These are phyloP conservation scores for Babesia bigemina DNA, from an alignment of 169 alveolate species.

Conservation along the genomic window DNA sequence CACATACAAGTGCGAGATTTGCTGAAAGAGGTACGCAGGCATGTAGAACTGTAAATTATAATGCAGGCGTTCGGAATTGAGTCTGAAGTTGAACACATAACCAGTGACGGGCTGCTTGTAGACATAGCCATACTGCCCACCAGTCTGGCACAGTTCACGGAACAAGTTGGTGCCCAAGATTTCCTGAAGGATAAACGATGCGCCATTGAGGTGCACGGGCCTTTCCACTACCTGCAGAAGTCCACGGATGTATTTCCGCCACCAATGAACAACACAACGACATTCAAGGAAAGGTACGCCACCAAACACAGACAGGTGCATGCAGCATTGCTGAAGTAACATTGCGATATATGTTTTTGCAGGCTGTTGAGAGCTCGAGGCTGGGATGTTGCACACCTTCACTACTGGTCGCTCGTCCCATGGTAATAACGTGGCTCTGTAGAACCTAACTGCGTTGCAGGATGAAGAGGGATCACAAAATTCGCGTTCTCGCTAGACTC, in stretches of 20 bases:
- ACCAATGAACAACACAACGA: conserved; percentile 25
- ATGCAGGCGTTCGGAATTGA: conserved; percentile 35
- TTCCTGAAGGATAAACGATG: conserved; percentile 40
- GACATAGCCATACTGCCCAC: conserved; percentile 47
- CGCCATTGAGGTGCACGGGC: conserved; percentile 63
- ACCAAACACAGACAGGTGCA: background rate
- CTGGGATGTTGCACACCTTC: conserved; percentile 47
- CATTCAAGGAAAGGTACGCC: conserved; percentile 47
- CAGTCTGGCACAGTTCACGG: conserved; percentile 19
- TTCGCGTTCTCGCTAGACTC: conserved; percentile 13
- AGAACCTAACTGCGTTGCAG: conserved; percentile 3
- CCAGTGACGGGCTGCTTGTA: conserved; percentile 35
- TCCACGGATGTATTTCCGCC: conserved; percentile 53
- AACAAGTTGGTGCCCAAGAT: conserved; percentile 15
- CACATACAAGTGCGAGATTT: conserved; percentile 37
- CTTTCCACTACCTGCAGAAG: conserved; percentile 59
- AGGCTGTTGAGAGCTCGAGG: conserved; percentile 37
- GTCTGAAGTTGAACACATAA: conserved; percentile 21
- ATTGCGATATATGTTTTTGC: background rate
- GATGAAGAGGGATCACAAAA: conserved; percentile 43
- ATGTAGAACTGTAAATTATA: background rate
- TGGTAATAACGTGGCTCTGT: conserved; percentile 24
- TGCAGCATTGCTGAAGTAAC: background rate
- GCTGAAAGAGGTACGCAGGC: conserved; percentile 21
- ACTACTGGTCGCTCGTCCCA: conserved; percentile 61